Conservation (phyloP, 2,329 filamentous ascomycete genomes). For the Aureobasidium sp. region DNA sequence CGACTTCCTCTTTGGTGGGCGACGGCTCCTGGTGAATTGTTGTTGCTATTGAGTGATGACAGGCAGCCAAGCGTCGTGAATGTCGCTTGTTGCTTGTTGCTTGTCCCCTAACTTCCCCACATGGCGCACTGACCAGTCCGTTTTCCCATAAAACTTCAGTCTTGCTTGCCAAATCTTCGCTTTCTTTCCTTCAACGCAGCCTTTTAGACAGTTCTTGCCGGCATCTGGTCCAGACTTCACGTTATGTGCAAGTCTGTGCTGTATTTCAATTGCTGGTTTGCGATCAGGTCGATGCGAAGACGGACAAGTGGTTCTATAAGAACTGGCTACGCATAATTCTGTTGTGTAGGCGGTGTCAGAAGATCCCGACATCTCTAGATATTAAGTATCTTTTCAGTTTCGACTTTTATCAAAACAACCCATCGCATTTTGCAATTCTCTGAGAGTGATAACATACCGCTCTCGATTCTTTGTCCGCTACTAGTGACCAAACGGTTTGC, state of each 20-base stretch:
- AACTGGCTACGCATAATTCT: constrained; percentile 59
- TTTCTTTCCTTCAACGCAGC: constrained; percentile 50
- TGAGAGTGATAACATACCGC: background rate
- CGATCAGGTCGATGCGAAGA: constrained; percentile 55
- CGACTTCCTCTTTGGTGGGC: background rate
- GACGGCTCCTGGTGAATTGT: background rate
- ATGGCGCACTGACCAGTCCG: background rate
- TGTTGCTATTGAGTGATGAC: background rate
- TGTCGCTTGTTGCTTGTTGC: background rate
- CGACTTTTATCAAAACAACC: background rate
- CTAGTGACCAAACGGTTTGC: background rate
- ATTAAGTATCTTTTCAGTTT: background rate
- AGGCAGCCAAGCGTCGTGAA: background rate
- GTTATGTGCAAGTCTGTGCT: constrained; percentile 58
- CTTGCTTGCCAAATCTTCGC: background rate
- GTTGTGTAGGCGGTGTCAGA: constrained; percentile 81
- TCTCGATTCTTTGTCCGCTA: background rate
- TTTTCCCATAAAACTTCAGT: background rate
- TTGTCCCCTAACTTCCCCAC: background rate
- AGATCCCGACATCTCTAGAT: constrained; percentile 53
- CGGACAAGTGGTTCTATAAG: constrained; percentile 55
- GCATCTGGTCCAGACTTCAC: constrained; percentile 48
- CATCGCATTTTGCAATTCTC: background rate
- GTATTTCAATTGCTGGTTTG: constrained; percentile 53
- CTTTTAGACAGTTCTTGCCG: constrained; percentile 79